These are phyloP conservation scores for Proliferodiscus dingleyae DNA, from an alignment of 2,329 filamentous ascomycete species.

Conservation along the genomic window DNA sequence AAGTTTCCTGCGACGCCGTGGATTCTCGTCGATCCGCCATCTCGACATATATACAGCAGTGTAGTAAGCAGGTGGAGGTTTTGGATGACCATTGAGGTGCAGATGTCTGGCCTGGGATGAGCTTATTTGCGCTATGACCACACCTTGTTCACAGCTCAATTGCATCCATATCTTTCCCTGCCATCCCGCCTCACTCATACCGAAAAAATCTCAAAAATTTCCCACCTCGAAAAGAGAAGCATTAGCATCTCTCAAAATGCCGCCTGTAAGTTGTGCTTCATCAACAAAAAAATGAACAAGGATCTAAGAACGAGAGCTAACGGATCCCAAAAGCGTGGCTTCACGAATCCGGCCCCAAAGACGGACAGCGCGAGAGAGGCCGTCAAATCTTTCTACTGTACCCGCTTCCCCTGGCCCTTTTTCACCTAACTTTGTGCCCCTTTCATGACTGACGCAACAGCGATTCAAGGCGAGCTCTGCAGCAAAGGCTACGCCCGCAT, in stretches of 20 bases:
- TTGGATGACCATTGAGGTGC: constrained; percentile 1
- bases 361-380: constrained; percentile 68
- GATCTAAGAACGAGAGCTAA: not conserved
- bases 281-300: too few species aligned
- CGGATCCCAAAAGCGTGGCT: constrained; percentile 35
- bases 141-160: constrained; percentile 19
- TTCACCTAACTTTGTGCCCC: too few species aligned
- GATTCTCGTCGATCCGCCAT: constrained; percentile 35
- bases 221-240: too few species aligned
- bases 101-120: constrained; percentile 19
- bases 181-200: too few species aligned
- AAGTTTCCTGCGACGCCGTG: constrained; percentile 47
- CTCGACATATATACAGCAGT: not conserved
- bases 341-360: constrained; percentile 43
- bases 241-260: constrained; percentile 44
- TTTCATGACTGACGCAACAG: constrained; percentile 10
- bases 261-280: constrained; percentile 43
- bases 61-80: constrained; percentile 1
- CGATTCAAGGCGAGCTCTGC: constrained; percentile 63
- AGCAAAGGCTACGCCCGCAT: constrained; percentile 92
- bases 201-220: too few species aligned
- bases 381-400: constrained; percentile 73
- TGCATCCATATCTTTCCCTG: too few species aligned
- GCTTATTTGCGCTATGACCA: constrained; percentile 21
- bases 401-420: constrained; percentile 1